These are phyloP conservation scores for Roridomyces roridus DNA, from an alignment of 768 basidiomycete species.

Conservation along the genomic window DNA sequence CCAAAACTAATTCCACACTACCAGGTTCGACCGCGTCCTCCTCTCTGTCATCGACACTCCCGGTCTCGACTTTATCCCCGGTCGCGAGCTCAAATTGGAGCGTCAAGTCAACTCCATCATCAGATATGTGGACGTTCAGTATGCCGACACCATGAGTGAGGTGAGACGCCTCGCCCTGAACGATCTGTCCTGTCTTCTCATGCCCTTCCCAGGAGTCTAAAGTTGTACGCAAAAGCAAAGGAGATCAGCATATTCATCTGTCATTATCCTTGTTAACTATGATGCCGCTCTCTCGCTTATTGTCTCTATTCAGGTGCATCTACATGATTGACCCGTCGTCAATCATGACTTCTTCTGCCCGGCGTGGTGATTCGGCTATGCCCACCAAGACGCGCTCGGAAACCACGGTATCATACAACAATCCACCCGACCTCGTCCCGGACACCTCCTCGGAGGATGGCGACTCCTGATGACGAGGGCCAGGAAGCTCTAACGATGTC, in stretches of 20 bases:
- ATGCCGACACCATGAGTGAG: constrained; percentile 88
- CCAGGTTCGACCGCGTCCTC: constrained; percentile 76
- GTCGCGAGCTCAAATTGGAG: constrained; percentile 79
- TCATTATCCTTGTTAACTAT: constrained; percentile 43
- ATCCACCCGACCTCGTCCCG: constrained; percentile 59
- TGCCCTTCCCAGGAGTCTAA: constrained; percentile 72
- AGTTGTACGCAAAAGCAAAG: constrained; percentile 85
- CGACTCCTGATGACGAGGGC: constrained; percentile 54
- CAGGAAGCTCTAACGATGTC: constrained; percentile 67
- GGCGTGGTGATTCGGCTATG: constrained; percentile 53
- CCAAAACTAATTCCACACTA: no score
- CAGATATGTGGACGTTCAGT: constrained; percentile 82
- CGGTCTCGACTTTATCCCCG: constrained; percentile 76
- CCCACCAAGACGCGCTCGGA: constrained; percentile 70
- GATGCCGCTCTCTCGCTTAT: constrained; percentile 5
- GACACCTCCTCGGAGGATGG: constrained; percentile 56
- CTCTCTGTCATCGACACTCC: constrained; percentile 89
- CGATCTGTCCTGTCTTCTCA: neutral
- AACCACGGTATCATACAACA: constrained; percentile 60
- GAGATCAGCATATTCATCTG: constrained; percentile 91
- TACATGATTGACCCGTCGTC: constrained; percentile 85
- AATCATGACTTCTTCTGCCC: constrained; percentile 60
- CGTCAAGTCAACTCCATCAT: constrained; percentile 76
- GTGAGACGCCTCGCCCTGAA: constrained; percentile 44
- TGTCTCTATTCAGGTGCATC: constrained; percentile 61